Conservation (phyloP, 2,329 filamentous ascomycete species). For the Akanthomyces dipterigenus region DNA sequence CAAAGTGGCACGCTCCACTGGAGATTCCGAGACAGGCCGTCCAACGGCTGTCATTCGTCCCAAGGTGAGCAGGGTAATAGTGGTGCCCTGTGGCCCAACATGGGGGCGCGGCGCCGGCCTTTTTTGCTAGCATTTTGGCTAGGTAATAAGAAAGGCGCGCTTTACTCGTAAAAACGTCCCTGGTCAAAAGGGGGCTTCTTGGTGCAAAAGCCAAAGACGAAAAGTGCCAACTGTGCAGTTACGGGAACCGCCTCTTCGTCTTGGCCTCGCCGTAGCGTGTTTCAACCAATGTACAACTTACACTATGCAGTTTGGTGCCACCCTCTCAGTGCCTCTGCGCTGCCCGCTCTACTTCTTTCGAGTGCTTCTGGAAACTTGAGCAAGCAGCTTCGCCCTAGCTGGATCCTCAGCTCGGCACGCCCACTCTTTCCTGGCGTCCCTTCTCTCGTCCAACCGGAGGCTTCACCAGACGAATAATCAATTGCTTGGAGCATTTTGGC, state of each 20-base stretch:
- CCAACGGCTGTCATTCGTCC: constrained; percentile 9
- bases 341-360: not conserved
- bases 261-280: not conserved
- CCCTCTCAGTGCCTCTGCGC: no score
- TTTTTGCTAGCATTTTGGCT: no score
- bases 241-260: not conserved
- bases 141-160: no score
- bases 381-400: not conserved
- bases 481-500: not conserved
- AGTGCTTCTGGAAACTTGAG: not conserved
- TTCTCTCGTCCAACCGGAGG: constrained; percentile 4
- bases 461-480: constrained; percentile 2
- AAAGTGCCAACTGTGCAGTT: not conserved
- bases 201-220: no score
- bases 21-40: not conserved
- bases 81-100: not conserved
- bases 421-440: not conserved
- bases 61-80: constrained; percentile 7
- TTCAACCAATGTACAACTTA: not conserved
- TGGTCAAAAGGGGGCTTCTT: no score
- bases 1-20: not conserved
- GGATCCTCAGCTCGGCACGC: not conserved
- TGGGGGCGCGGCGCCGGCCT: no score
- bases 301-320: not conserved
- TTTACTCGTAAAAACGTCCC: no score